These are phyloP conservation scores for Ceratobasidium sp. DNA, from an alignment of 1,284 basidiomycete genomes.

Conservation along the genomic window DNA sequence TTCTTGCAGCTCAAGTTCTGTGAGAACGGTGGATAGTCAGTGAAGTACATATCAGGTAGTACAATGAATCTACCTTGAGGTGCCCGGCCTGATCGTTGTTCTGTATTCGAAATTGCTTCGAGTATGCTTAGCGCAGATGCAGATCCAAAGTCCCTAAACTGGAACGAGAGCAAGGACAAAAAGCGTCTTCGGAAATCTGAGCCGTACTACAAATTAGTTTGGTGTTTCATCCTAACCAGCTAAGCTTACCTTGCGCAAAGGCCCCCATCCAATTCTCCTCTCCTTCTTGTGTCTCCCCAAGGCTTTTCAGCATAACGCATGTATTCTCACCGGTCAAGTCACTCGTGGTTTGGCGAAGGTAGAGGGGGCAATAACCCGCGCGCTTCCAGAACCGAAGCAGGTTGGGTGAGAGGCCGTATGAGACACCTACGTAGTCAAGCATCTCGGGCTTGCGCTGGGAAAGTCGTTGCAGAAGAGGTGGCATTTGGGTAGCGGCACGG, in stretches of 20 bases:
- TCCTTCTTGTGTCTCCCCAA: conserved; percentile 61
- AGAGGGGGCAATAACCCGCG: conserved; percentile 91
- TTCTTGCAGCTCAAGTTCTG: conserved; percentile 74
- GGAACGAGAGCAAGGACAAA: conserved; percentile 90
- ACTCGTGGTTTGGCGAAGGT: conserved; percentile 93
- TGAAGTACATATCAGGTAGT: neutral
- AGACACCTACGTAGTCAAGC: conserved; percentile 96
- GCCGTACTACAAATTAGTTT: neutral
- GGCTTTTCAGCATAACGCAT: conserved; percentile 91
- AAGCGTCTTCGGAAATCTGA: conserved; percentile 94
- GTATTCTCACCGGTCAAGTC: conserved; percentile 98
- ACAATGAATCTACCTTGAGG: conserved; percentile 60
- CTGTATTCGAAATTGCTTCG: conserved; percentile 84
- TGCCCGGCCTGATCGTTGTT: conserved; percentile 63
- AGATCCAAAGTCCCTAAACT: conserved; percentile 93
- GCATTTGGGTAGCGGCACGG: conserved; percentile 85
- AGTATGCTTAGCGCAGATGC: conserved; percentile 90
- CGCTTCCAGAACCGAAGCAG: conserved; percentile 98
- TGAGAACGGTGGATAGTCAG: conserved; percentile 13
- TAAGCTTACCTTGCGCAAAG: conserved; percentile 83
- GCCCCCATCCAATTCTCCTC: conserved; percentile 85
- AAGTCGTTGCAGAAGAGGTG: conserved; percentile 91
- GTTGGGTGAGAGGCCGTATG: conserved; percentile 92
- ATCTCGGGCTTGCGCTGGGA: conserved; percentile 91
- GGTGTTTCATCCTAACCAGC: neutral